Evolutionary conservation across 1,284 basidiomycete species (phyloP), one percentile per base, ranked within the genome.

Genomic region (Trichosporon sp.): DNA sequence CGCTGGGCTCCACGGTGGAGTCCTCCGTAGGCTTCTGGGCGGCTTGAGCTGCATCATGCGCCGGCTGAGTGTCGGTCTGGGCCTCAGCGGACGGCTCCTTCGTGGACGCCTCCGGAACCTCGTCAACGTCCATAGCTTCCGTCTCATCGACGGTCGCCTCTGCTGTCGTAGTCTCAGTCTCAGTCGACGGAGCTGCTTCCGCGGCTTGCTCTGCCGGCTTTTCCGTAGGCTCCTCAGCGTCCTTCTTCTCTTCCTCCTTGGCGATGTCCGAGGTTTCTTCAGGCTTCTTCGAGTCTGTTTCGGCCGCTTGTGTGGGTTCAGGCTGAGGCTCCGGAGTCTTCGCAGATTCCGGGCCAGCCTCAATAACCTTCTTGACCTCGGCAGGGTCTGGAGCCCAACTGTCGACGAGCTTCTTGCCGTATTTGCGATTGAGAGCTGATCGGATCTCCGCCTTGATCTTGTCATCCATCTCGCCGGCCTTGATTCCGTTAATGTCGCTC

Each of bases 391-490:
- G 74, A n/a, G 74, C 67, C 75, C 76, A 79, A 25, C 37, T 62
- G 61, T 79, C 75, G 52, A 78, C 60, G 19, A 74, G 59, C 57
- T 68, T 73, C 67, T 76, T 74, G 8, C 77, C 77, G 58, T 74
- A 78, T 64, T 72, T 71, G 64, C 69, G 74, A 7, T 68, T 72
- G 27, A 78, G 62, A n/a, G 67, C 68, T 33, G 65, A 69, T 19
- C 74, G 68, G 11, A 87, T 73, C 58, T 82, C 82, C 6, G 77
- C 78, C 34, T 78, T 80, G 27, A 87, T 84, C 70, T 81, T 82
- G 58, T 83, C 81, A 70, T 90, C 88, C 85, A 87, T 86, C 67
- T 82, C 80, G 2, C 91, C 91, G 13, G 84, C 81, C 32, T 87
- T 86, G 69, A 93, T 89, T 7, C 87, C 85, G 62, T 89, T 86